Conservation (phyloP, 179 eudicot species). For the Vitellaria paradoxa region DNA sequence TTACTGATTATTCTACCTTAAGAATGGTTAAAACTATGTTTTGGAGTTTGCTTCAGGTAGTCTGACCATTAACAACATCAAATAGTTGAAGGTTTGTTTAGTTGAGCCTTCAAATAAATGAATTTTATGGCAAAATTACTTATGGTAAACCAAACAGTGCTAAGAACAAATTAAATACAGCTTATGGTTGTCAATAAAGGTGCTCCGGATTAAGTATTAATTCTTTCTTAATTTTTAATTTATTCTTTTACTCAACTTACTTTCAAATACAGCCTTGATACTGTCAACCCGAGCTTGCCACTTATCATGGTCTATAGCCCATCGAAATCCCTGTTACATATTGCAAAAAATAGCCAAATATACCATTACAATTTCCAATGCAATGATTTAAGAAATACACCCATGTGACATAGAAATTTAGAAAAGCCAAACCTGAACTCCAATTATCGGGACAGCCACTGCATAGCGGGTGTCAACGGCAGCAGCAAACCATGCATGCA, state of each 20-base stretch:
- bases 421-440: slow-evolving; percentile 74
- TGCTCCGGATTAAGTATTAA: not conserved
- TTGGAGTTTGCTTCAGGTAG: not conserved
- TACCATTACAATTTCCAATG: not conserved
- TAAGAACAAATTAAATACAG: not conserved
- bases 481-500: slow-evolving; percentile 99
- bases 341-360: not conserved
- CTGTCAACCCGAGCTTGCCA: slow-evolving; percentile 94
- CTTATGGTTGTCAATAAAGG: not conserved
- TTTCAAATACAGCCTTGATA: slow-evolving; percentile 87
- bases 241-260: slow-evolving; percentile 29
- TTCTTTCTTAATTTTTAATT: not conserved
- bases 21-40: not conserved
- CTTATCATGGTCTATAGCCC: slow-evolving; percentile 87
- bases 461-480: slow-evolving; percentile 81
- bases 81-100: not conserved
- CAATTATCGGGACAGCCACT: slow-evolving; percentile 84
- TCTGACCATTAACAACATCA: not conserved
- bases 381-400: slow-evolving; percentile 5
- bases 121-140: not conserved
- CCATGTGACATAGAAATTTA: not conserved
- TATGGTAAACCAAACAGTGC: not conserved
- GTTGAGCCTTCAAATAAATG: not conserved
- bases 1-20: not conserved
- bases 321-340: slow-evolving; percentile 72